Base-by-base conservation (phyloP, 305 asterid genomes). In the Fraxinus velutina region DNA sequence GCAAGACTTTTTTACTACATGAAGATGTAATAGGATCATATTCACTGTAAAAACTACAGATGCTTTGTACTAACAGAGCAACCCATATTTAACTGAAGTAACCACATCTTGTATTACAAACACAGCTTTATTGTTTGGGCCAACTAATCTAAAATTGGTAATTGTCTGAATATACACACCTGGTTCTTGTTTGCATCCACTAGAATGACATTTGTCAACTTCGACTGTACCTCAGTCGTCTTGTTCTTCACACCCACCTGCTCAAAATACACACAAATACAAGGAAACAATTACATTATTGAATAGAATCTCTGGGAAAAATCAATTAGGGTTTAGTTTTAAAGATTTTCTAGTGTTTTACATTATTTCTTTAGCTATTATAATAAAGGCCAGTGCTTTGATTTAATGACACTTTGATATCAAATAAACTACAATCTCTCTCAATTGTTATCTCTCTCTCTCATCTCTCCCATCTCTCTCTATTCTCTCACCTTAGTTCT, bases 171-270 rank as follows among this genome's bases (percentile, higher is more conserved):
- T 70, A 78, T 30, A 70, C 44, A 74, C 85, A 96, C 99, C 98
- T 96, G 99, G 85, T 96, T 94, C 90, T 92, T 89, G 83, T 93
- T 94, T 52, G 93, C 92, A 83, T 96, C 99, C 83, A 96, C 96
- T 82, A 94, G 85, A 88, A 91, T 84, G 80, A 80, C 94, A 86
- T 92, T 96, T 30, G 93, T 85, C 81, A 91, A 87, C 93, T 93
- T 96, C 1, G 98, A 90, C 86, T 94, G 99, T 72, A 94, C 90
- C 79, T 96, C 98, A 21, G 91, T 82, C 3, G 97, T 87, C 89
- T 91, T 94, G 86, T 86, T 94, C 90, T 93, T 96, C 88, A 96
- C 96, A 44, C 99, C 99, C 80, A 93, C 96, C 99, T 96, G 88
- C 88, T 84, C 91, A 82, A 87, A 79, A 79, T 39, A 71, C 72